Conservation (phyloP, 495 filamentous ascomycete species). For the Penicillium waksmanii region DNA sequence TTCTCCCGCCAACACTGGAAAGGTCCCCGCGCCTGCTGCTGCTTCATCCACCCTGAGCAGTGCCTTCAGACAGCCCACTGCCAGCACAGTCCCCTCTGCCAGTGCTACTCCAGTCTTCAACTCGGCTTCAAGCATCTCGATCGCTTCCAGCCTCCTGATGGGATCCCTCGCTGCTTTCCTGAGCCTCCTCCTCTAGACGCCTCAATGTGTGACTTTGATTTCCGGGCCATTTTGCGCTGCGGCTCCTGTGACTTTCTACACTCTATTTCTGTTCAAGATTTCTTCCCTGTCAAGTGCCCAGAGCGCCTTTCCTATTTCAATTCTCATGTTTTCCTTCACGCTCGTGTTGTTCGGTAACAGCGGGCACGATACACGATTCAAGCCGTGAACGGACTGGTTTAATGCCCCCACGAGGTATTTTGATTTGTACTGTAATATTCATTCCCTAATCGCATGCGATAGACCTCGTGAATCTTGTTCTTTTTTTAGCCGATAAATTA, state of each 20-base stretch:
- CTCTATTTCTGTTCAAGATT: background rate
- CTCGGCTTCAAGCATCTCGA: slow-evolving; percentile 21
- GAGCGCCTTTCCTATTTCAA: slow-evolving; percentile 7
- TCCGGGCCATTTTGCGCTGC: background rate
- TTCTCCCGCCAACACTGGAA: slow-evolving; percentile 28
- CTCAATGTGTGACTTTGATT: background rate
- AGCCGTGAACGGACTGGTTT: slow-evolving; percentile 13
- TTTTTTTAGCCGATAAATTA: background rate
- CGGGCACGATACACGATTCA: slow-evolving; percentile 2
- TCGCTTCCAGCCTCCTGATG: slow-evolving; percentile 24
- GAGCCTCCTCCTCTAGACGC: slow-evolving; percentile 22
- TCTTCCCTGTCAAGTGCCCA: slow-evolving; percentile 1
- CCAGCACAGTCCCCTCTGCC: slow-evolving; percentile 8
- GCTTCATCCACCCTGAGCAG: slow-evolving; percentile 18
- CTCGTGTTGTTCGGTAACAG: background rate
- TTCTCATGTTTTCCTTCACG: slow-evolving; percentile 8
- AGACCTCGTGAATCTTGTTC: slow-evolving; percentile 11
- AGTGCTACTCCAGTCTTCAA: slow-evolving; percentile 25
- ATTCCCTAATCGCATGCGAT: slow-evolving; percentile 17
- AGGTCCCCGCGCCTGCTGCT: slow-evolving; percentile 22
- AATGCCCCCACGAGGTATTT: slow-evolving; percentile 13
- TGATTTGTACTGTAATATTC: slow-evolving; percentile 23
- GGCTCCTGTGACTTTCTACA: background rate
- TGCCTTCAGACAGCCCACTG: slow-evolving; percentile 16
- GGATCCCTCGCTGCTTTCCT: slow-evolving; percentile 25